phyloP scores from a whole-genome alignment of 495 filamentous ascomycete genomes.

The Thermothielavioides terrestris region DNA sequence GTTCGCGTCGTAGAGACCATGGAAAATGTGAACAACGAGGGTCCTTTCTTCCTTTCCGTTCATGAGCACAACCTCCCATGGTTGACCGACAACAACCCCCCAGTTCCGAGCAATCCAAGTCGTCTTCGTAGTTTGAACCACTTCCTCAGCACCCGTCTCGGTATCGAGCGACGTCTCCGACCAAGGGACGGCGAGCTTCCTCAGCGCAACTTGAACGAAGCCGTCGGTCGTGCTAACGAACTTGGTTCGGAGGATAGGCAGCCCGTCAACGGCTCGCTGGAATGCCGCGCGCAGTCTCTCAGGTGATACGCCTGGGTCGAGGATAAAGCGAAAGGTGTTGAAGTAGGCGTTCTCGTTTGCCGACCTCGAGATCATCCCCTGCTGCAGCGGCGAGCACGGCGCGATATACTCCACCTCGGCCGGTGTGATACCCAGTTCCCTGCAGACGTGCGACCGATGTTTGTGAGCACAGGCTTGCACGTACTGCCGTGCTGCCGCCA shows the following conservation, averaged over 20 bases:
- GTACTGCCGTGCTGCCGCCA: slow-evolving; percentile 13
- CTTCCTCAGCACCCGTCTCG: slow-evolving; percentile 23
- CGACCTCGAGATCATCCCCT: slow-evolving; percentile 70
- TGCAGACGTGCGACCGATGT: slow-evolving; percentile 26
- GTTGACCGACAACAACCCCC: slow-evolving; percentile 14
- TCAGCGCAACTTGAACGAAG: slow-evolving; percentile 59
- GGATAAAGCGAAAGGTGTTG: slow-evolving; percentile 53
- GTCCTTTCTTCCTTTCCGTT: slow-evolving; percentile 18
- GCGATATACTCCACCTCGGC: slow-evolving; percentile 57
- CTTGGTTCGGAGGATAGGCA: slow-evolving; percentile 55
- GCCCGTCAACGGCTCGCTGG: slow-evolving; percentile 33
- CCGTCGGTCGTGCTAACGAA: slow-evolving; percentile 63
- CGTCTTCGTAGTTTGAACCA: slow-evolving; percentile 21
- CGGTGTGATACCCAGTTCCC: slow-evolving; percentile 33
- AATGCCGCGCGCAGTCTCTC: slow-evolving; percentile 44
- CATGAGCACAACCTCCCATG: slow-evolving; percentile 36
- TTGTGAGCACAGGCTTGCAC: slow-evolving; percentile 27
- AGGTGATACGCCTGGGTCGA: slow-evolving; percentile 36
- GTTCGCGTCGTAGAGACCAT: slow-evolving; percentile 82
- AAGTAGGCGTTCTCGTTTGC: slow-evolving; percentile 55
- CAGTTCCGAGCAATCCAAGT: slow-evolving; percentile 37
- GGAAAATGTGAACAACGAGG: slow-evolving; percentile 62
- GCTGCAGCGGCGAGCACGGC: slow-evolving; percentile 71
- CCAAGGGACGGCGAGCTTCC: slow-evolving; percentile 40
- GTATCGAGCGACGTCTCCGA: slow-evolving; percentile 19